These are phyloP conservation scores for Dactylellina parvicollis DNA, from an alignment of 2,329 filamentous ascomycete genomes.

Conservation along the genomic window DNA sequence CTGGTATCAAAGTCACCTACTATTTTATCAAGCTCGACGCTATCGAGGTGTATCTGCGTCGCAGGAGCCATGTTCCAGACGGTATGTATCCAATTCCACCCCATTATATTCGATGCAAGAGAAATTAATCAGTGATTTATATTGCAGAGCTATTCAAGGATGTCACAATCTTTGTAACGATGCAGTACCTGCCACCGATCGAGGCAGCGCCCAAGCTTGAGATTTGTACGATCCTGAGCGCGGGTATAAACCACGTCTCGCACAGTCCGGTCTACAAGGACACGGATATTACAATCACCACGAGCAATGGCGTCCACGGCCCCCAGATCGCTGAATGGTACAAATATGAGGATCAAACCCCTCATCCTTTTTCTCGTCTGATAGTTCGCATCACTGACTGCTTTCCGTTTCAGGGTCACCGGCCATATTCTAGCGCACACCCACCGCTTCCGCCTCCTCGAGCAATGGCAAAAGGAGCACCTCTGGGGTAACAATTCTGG, in stretches of 20 bases:
- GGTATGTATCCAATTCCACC: constrained; percentile 3
- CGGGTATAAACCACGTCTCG: constrained; percentile 67
- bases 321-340: constrained; percentile 56
- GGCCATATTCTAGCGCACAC: constrained; percentile 41
- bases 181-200: constrained; percentile 62
- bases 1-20: constrained; percentile 34
- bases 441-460: constrained; percentile 52
- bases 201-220: constrained; percentile 65
- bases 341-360: too few species aligned
- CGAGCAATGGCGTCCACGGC: constrained; percentile 70
- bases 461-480: constrained; percentile 54
- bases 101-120: not conserved
- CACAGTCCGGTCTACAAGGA: constrained; percentile 65
- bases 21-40: constrained; percentile 23
- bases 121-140: not conserved
- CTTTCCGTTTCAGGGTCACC: constrained; percentile 17
- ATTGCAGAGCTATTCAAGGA: constrained; percentile 58
- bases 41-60: constrained; percentile 17
- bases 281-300: constrained; percentile 66
- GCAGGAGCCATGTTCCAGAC: constrained; percentile 30
- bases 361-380: not conserved
- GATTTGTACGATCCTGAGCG: constrained; percentile 68
- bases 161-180: constrained; percentile 66
- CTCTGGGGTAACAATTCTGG: constrained; percentile 52
- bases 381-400: too few species aligned